Percentiles rank a stretch among this genome's conserved stretches.
phyloP scores from a whole-genome alignment of 305 asterid genomes.

The Fraxinus greggii region DNA sequence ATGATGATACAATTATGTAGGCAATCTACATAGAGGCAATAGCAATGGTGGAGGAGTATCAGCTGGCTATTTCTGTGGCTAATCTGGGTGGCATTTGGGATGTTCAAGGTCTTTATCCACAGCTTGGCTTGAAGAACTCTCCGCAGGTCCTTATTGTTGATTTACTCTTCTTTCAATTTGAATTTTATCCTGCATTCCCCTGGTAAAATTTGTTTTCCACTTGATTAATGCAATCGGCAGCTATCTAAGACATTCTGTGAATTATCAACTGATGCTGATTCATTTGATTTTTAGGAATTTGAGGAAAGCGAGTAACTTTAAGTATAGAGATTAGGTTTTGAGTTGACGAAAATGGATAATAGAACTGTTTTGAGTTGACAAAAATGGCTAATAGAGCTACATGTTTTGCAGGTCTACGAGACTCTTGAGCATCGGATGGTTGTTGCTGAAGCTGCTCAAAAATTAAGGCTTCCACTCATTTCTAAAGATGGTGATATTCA shows the following conservation, averaged over 20 bases:
- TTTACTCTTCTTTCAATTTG: not conserved
- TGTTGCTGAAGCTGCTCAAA: slow-evolving; percentile 96
- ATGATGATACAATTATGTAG: slow-evolving; percentile 33
- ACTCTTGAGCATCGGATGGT: slow-evolving; percentile 89
- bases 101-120: slow-evolving; percentile 63
- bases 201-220: slow-evolving; percentile 3
- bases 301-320: not conserved
- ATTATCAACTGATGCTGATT: not conserved
- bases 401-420: slow-evolving; percentile 68
- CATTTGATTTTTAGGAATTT: not conserved
- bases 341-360: not conserved
- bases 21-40: slow-evolving; percentile 78
- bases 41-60: slow-evolving; percentile 94
- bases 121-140: slow-evolving; percentile 66
- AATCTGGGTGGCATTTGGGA: slow-evolving; percentile 75
- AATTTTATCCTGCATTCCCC: not conserved
- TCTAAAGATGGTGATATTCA: slow-evolving; percentile 89
- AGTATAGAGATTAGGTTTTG: not conserved
- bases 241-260: not conserved
- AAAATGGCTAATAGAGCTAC: slow-evolving; percentile 6
- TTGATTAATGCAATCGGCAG: not conserved
- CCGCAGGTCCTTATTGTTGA: slow-evolving; percentile 58
- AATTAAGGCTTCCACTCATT: slow-evolving; percentile 87
- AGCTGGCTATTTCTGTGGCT: slow-evolving; percentile 71
- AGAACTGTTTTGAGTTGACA: not conserved